A percentile compares a stretch with the other conserved stretches of the same genome.
These are phyloP conservation scores for Malassezia vespertilionis DNA, from an alignment of 1,284 basidiomycete species.

Conservation along the genomic window DNA sequence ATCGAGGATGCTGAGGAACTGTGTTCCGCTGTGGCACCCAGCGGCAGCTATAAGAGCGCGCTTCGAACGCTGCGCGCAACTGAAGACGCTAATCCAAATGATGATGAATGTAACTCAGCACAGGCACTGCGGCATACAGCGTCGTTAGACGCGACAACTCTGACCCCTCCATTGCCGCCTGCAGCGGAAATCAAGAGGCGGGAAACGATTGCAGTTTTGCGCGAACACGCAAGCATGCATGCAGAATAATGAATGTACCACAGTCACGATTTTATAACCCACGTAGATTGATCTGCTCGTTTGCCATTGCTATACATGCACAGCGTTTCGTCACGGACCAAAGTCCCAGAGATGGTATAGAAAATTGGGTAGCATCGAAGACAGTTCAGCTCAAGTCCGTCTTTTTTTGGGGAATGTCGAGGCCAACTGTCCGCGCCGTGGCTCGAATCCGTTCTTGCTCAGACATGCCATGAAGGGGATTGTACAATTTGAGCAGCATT, in stretches of 20 bases:
- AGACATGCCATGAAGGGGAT: constrained; percentile 67
- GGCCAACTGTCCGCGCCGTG: constrained; percentile 72
- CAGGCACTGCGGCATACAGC: not conserved
- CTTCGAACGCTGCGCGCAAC: constrained; percentile 26
- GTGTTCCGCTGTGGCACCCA: constrained; percentile 41
- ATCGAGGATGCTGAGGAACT: constrained; percentile 44
- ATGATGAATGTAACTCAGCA: not conserved
- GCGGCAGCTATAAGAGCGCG: constrained; percentile 39
- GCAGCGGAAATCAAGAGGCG: constrained; percentile 1
- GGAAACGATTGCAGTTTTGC: not conserved
- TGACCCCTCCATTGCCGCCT: not conserved
- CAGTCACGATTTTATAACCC: no score
- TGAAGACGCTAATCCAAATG: not conserved
- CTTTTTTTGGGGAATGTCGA: constrained; percentile 48
- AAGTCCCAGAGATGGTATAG: no score
- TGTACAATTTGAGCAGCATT: constrained; percentile 55
- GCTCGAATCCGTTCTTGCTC: constrained; percentile 67
- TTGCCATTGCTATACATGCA: no score
- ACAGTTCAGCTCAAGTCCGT: no score
- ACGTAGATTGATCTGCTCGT: no score
- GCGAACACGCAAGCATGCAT: not conserved
- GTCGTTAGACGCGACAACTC: not conserved
- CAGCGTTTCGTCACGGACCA: no score
- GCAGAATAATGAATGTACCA: no score
- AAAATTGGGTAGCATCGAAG: no score